Conservation (phyloP, 306 rosid species). For the Ceratonia siliqua region DNA sequence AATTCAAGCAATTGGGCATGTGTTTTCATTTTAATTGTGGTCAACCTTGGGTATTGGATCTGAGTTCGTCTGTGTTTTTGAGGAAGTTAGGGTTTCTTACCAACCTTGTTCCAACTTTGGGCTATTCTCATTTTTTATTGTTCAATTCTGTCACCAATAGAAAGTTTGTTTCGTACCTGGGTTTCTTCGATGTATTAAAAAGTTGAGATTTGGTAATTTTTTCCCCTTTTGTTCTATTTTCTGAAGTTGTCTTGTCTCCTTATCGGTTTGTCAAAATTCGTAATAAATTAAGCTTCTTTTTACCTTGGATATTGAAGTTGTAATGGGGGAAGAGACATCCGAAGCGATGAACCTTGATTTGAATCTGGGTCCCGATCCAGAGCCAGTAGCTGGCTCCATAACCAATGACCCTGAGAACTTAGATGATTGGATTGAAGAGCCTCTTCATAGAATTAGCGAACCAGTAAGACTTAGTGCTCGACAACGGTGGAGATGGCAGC, state of each 20-base stretch:
- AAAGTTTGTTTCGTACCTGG: constrained; percentile 27
- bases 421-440: constrained; percentile 62
- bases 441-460: constrained; percentile 56
- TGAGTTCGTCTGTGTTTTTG: constrained; percentile 35
- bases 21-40: not conserved
- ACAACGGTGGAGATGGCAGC: constrained; percentile 72
- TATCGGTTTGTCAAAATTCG: constrained; percentile 12
- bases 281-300: constrained; percentile 33
- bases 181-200: constrained; percentile 37
- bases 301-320: constrained; percentile 29
- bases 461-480: constrained; percentile 57
- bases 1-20: not conserved
- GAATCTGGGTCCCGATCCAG: constrained; percentile 90
- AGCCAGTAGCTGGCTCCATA: constrained; percentile 43
- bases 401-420: constrained; percentile 52
- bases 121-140: constrained; percentile 31
- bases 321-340: constrained; percentile 81
- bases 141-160: constrained; percentile 36
- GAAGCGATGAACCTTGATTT: constrained; percentile 93
- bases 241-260: not conserved
- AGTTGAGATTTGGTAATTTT: not conserved
- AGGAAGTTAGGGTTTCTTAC: constrained; percentile 26
- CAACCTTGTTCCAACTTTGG: constrained; percentile 15
- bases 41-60: constrained; percentile 32
- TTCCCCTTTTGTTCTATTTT: not conserved